Percentiles rank a stretch among this genome's conserved stretches.
phyloP scores from a whole-genome alignment of 257 asterid genomes.

The Solanum piurae region DNA sequence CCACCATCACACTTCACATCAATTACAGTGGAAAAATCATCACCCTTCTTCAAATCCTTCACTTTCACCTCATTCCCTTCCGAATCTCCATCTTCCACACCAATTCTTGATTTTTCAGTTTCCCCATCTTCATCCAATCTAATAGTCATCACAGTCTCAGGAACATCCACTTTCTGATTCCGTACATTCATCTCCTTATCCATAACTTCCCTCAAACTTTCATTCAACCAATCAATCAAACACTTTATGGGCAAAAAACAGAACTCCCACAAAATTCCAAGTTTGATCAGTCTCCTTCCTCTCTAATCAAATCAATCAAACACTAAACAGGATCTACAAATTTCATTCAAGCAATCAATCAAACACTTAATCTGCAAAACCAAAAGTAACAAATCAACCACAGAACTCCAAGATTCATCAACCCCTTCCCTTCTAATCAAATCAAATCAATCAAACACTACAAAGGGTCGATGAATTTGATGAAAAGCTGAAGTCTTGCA shows the following conservation, averaged over 20 bases:
- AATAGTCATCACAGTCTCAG: not conserved
- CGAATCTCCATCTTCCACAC: not conserved
- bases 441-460: not conserved
- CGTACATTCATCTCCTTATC: not conserved
- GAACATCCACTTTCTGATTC: not conserved
- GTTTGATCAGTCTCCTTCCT: not conserved
- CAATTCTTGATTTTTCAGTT: not conserved
- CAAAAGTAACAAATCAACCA: not conserved
- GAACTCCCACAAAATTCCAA: not conserved
- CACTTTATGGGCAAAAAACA: not conserved
- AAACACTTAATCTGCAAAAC: not conserved
- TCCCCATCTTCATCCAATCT: not conserved
- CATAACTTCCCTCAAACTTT: not conserved
- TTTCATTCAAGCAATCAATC: not conserved
- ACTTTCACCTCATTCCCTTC: not conserved
- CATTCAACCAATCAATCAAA: not conserved
- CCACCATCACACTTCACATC: constrained; percentile 17
- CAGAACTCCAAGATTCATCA: not conserved
- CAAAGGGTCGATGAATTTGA: not conserved
- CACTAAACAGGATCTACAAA: not conserved
- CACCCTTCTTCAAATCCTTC: constrained; percentile 1
- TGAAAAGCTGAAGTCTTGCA: not conserved
- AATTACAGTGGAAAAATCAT: constrained; percentile 19
- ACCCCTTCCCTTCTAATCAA: not conserved
- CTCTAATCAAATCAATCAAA: not conserved